Base-by-base conservation (phyloP, 1,284 basidiomycete genomes). In the Grifola frondosa region DNA sequence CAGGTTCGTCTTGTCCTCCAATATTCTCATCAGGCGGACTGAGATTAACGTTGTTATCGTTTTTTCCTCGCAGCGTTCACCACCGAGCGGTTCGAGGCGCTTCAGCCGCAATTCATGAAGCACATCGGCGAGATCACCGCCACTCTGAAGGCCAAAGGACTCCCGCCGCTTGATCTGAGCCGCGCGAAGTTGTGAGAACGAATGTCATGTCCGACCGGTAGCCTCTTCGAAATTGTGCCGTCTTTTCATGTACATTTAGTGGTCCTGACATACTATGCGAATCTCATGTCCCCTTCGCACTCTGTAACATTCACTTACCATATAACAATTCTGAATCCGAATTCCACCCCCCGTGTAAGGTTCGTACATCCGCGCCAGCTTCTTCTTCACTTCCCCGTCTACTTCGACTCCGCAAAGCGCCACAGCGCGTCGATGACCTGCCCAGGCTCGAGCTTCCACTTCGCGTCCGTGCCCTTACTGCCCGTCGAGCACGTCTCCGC, bases 401-500 rank as follows among this genome's bases (percentile, higher is more conserved):
- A 62, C 51, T 59, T 62, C 30, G 47, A 48, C 40, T 62, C 61
- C 22, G 66, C 70, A 52, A 77, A 69, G 48, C 65, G 56, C 57
- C 53, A 55, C 25, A 80, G 59, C 33, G 69, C 63, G 19, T 60
- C 53, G 22, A 70, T 41, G 25, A 72, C 74, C 12, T 70, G 67
- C 41, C 54, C 62, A 2, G 68, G 60, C 19, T 77, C 77, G 37
- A 87, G 50, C 63, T 72, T 80, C 87, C 87, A 89, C 63, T 74
- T 78, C 32, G 83, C 85, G 58, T 87, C 85, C 31, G 84, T 87
- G n/a, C 81, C 82, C 63, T 75, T 80, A 22, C 70, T 71, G 45
- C 80, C 76, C 37, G 82, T 84, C 45, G 79, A 81, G 44, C 78
- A 77, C 44, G 86, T 90, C 71, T 88, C 84, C 17, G 81, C 75